A percentile compares a stretch with the other conserved stretches of the same genome.
phyloP scores from a whole-genome alignment of 305 asterid genomes.

The Striga hermonthica region DNA sequence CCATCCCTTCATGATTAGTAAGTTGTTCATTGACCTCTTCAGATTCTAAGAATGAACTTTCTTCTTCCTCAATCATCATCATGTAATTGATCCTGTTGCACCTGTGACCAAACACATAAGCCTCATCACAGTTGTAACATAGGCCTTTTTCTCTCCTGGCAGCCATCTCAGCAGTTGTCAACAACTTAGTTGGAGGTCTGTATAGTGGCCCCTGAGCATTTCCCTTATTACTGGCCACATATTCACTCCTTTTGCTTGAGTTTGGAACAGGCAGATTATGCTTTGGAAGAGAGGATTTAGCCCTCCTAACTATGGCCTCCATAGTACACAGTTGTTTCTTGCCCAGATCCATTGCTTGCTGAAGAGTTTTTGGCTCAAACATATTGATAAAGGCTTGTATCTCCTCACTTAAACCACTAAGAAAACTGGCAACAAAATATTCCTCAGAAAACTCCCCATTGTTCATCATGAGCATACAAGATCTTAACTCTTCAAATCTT shows the following conservation, averaged over 20 bases:
- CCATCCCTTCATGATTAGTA: neutral
- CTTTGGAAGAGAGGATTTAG: too few species aligned
- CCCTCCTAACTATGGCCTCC: too few species aligned
- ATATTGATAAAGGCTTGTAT: neutral
- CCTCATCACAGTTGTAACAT: neutral
- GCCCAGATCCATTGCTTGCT: neutral
- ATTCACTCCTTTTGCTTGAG: neutral
- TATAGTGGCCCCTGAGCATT: neutral
- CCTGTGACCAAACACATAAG: neutral
- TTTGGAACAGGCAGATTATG: neutral
- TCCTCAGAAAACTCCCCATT: neutral
- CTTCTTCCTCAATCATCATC: neutral
- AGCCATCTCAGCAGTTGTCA: neutral
- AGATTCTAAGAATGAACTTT: neutral
- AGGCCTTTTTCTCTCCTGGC: neutral
- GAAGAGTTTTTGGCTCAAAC: neutral
- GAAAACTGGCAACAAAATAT: neutral
- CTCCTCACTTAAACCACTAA: neutral
- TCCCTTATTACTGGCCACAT: too few species aligned
- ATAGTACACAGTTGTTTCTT: too few species aligned
- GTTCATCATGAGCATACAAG: neutral
- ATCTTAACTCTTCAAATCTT: neutral
- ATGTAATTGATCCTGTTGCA: neutral
- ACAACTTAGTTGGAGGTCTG: neutral
- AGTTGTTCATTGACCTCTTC: neutral